These are phyloP conservation scores for Cyberlindnera mississippiensis DNA, from an alignment of 805 yeast genomes.

Conservation along the genomic window DNA sequence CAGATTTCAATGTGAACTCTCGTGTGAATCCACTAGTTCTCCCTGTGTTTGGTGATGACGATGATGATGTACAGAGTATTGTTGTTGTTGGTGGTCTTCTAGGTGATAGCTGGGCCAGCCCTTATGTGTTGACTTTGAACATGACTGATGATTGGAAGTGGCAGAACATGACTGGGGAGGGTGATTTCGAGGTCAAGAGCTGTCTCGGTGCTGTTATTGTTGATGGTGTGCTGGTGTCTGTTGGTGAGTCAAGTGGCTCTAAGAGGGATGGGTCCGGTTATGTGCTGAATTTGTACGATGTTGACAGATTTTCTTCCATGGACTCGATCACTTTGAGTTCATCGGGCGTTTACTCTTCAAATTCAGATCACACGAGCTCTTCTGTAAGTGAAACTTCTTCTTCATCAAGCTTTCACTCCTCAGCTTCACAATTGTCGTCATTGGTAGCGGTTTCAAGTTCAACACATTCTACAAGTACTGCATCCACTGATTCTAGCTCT, in stretches of 20 bases:
- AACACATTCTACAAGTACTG: no score
- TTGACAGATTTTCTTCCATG: conserved; percentile 20
- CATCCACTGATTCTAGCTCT: not conserved
- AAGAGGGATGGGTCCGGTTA: conserved; percentile 26
- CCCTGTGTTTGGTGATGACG: conserved; percentile 42
- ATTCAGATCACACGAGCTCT: no score
- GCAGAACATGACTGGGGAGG: conserved; percentile 22
- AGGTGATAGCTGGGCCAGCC: conserved; percentile 41
- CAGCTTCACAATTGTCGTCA: not conserved
- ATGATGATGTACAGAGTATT: conserved; percentile 29
- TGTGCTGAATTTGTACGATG: conserved; percentile 39
- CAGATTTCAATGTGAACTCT: conserved; percentile 41
- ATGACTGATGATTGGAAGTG: conserved; percentile 24
- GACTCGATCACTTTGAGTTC: not conserved
- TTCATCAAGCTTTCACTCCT: not conserved
- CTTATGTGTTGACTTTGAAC: conserved; percentile 22
- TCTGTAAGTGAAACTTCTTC: not conserved
- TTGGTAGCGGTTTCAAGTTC: not conserved
- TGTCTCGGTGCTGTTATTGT: conserved; percentile 48
- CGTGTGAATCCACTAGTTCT: conserved; percentile 49
- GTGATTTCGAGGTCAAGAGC: conserved; percentile 27
- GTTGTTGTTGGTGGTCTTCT: conserved; percentile 61
- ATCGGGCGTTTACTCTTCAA: not conserved
- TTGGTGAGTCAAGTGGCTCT: conserved; percentile 29
- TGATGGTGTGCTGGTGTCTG: conserved; percentile 46